These are phyloP conservation scores for Dendrobium huoshanense DNA, from an alignment of 106 monocot species.

Conservation along the genomic window DNA sequence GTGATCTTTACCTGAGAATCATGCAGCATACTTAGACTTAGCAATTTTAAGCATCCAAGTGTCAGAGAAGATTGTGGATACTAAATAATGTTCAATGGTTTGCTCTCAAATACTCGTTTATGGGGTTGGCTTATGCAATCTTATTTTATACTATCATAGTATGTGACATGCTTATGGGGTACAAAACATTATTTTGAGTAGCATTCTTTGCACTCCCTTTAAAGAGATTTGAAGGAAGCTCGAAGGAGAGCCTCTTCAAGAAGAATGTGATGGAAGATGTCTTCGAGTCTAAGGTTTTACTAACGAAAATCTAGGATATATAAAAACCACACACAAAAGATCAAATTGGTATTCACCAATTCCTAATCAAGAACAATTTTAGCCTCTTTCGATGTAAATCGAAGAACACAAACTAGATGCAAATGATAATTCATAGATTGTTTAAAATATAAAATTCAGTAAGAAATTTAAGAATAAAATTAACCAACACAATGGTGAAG, in stretches of 20 bases:
- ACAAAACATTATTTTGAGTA: not conserved
- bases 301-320: no score
- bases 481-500: no score
- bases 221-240: not conserved
- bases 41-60: not conserved
- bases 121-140: not conserved
- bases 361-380: no score
- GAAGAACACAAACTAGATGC: no score
- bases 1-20: not conserved
- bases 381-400: no score
- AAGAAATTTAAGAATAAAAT: no score
- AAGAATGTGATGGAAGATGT: no score
- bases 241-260: not conserved
- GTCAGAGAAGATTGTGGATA: not conserved
- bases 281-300: no score
- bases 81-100: not conserved
- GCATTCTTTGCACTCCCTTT: not conserved
- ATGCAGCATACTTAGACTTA: not conserved
- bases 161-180: not conserved
- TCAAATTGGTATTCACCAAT: no score
- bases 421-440: no score
- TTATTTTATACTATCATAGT: not conserved
- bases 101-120: not conserved
- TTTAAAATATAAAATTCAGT: no score
- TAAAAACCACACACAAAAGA: no score